Conservation (phyloP, 768 basidiomycete species). For the Xerocomellus chrysenteron region DNA sequence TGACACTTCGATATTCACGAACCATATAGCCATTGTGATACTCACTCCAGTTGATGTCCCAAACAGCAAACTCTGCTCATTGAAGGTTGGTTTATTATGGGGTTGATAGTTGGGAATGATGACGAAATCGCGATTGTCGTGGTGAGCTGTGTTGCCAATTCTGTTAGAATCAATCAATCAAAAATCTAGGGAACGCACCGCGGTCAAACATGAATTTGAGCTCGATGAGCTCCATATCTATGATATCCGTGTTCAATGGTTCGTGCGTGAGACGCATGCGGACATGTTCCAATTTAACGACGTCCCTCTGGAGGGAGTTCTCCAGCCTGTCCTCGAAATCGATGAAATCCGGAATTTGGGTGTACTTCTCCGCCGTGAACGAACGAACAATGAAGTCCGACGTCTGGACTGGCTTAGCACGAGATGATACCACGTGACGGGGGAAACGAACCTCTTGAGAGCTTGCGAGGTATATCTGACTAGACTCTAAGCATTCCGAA, state of each 20-base stretch:
- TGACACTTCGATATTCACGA: neutral
- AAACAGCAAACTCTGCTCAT: constrained; percentile 69
- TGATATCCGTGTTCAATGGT: constrained; percentile 61
- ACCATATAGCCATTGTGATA: constrained; percentile 5
- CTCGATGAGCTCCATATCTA: constrained; percentile 83
- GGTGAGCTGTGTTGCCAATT: constrained; percentile 50
- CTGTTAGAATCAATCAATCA: constrained; percentile 3
- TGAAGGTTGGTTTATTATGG: constrained; percentile 45
- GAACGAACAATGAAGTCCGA: constrained; percentile 79
- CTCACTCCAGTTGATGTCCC: constrained; percentile 62
- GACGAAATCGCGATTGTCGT: constrained; percentile 85
- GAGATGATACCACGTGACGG: neutral
- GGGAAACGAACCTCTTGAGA: constrained; percentile 64
- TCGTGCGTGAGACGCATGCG: constrained; percentile 83
- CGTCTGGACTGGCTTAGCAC: constrained; percentile 45
- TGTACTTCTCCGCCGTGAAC: constrained; percentile 79
- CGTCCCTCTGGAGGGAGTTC: constrained; percentile 81
- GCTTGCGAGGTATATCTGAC: constrained; percentile 78
- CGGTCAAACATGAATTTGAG: constrained; percentile 81
- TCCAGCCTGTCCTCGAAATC: constrained; percentile 77
- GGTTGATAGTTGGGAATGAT: constrained; percentile 83
- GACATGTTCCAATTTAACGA: constrained; percentile 79
- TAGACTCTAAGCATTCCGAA: constrained; percentile 75
- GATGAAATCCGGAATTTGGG: constrained; percentile 87
- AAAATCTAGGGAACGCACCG: constrained; percentile 40